Conservation (phyloP, 139 green algal species). For the Trebouxia sp. region DNA sequence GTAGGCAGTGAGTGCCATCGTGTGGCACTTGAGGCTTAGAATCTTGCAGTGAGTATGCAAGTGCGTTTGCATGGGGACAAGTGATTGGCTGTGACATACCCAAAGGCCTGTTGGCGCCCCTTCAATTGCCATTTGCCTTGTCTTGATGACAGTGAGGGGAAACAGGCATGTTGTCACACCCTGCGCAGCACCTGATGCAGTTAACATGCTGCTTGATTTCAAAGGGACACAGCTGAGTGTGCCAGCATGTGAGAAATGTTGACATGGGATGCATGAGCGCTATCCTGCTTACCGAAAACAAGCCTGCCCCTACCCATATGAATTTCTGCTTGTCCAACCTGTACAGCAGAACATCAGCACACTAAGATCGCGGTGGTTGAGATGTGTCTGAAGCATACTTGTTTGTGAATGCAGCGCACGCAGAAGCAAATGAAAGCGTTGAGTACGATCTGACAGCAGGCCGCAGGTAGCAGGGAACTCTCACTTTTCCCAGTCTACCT, state of each 20-base stretch:
- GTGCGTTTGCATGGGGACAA: no score
- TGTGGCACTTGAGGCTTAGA: no score
- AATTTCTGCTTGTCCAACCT: slow-evolving; percentile 93
- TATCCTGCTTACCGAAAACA: slow-evolving; percentile 67
- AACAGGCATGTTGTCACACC: slow-evolving; percentile 81
- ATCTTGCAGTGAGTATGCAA: no score
- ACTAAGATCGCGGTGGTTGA: no score
- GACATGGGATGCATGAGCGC: background rate
- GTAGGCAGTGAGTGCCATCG: no score
- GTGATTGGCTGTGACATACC: slow-evolving; percentile 50
- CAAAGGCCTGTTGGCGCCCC: slow-evolving; percentile 51
- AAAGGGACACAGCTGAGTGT: no score
- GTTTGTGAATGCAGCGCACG: no score
- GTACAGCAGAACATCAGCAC: no score
- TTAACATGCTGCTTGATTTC: slow-evolving; percentile 14
- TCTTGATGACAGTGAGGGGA: slow-evolving; percentile 94
- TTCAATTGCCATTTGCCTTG: slow-evolving; percentile 78
- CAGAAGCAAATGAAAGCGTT: no score
- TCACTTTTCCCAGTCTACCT: slow-evolving; percentile 30
- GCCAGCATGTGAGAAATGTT: background rate
- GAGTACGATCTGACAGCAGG: background rate
- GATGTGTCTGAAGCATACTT: no score
- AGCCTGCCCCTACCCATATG: slow-evolving; percentile 74
- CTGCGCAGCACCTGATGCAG: slow-evolving; percentile 36
- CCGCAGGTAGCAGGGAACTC: background rate